A percentile compares a stretch with the other conserved stretches of the same genome.
These are phyloP conservation scores for Lactarius deliciosus DNA, from an alignment of 768 basidiomycete species.

Conservation along the genomic window DNA sequence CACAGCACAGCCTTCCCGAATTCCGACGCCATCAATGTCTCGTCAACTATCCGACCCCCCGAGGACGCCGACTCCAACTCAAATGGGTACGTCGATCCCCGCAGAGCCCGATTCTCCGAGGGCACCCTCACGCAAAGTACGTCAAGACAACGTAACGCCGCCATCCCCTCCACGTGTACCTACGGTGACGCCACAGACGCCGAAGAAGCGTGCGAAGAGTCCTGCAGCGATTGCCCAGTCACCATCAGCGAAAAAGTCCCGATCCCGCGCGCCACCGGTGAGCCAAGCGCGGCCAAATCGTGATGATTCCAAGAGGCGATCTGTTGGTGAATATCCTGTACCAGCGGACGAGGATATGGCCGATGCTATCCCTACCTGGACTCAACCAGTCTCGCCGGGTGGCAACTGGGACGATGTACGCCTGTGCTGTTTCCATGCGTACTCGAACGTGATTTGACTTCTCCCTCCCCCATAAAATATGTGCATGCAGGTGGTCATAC, in stretches of 20 bases:
- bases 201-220: constrained; percentile 49
- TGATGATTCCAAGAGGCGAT: constrained; percentile 50
- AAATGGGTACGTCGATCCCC: constrained; percentile 33
- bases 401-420: constrained; percentile 86
- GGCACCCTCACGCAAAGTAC: constrained; percentile 18
- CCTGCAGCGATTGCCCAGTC: constrained; percentile 43
- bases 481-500: constrained; percentile 60
- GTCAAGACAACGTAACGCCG: constrained; percentile 25
- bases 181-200: constrained; percentile 27
- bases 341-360: constrained; percentile 57
- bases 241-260: constrained; percentile 40
- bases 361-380: constrained; percentile 82
- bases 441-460: constrained; percentile 14
- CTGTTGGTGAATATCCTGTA: constrained; percentile 68
- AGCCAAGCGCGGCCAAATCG: constrained; percentile 34
- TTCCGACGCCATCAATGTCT: constrained; percentile 32
- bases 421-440: constrained; percentile 28
- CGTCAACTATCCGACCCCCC: constrained; percentile 48
- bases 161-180: constrained; percentile 22
- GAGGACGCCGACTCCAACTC: constrained; percentile 45
- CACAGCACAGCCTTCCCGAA: constrained; percentile 24
- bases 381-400: constrained; percentile 61
- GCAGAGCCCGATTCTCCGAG: constrained; percentile 38
- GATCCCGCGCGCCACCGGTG: constrained; percentile 41
- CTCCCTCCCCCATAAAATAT: not conserved